Base-by-base conservation (phyloP, 2,329 filamentous ascomycete genomes). In the Pezicula carpinea region DNA sequence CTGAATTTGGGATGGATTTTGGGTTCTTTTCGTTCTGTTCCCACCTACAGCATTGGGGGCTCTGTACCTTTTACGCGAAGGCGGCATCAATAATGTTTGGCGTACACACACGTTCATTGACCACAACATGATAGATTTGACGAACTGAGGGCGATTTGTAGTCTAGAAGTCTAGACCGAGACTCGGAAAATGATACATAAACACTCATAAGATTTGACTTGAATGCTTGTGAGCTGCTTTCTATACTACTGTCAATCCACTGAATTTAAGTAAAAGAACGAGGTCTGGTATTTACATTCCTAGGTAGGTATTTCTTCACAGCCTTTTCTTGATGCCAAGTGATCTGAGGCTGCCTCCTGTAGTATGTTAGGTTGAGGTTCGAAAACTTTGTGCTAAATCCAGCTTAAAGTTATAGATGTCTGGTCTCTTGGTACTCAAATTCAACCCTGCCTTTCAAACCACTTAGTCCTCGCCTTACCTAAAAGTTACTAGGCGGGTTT, bases 71-170 rank as follows among this genome's bases (percentile, higher is more conserved):
- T 44, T 31, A 26, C 43, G 47, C 23, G 39, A 48, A 39, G 50
- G 47, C 40, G 48, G 47, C 43, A 44, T 23, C 18, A 43, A 51
- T 52, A 50, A 59, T 58, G 53, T 55, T 35, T 51, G 59, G 60
- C 57, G 60, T 59, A 58, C 54, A 56, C 51, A 54, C 54, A 49
- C 52, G 56, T 38, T 38, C 19, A 17, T 53, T 46, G 33, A 45
- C 47, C 47, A 51, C 47, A 51, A 46, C 43, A 38, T 17, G 19
- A 6, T 19, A 17, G 34, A 17, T 19, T 17, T 17, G 5, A 15
- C 14, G 34, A 38, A 34, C 17, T 34, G 14, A 34, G 32, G 17
- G 11, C 11, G 34, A 38, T 38, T 15, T 38, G 32, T 50, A 52
- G 48, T 34, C 47, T 41, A 39, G 47, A 52, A 26, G 23, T 26